Conservation (phyloP, 176 grass and related monocot genomes). For the Puccinellia tenuiflora region DNA sequence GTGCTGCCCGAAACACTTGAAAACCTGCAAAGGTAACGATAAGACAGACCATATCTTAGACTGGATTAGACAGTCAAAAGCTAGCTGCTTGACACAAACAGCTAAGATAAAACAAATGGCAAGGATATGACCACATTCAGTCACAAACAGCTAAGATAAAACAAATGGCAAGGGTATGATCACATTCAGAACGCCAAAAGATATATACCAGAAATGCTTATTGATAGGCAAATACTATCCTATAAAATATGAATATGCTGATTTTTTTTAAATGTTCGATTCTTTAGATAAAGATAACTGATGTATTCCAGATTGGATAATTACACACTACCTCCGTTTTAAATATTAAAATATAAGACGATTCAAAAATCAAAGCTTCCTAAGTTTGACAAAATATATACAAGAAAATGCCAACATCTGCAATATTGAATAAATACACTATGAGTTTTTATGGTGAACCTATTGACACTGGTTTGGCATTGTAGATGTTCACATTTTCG, state of each 20-base stretch:
- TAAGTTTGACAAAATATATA: neutral
- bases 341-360: neutral
- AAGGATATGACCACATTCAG: neutral
- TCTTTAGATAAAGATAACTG: neutral
- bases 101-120: neutral
- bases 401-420: neutral
- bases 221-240: neutral
- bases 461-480: neutral
- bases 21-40: slow-evolving; percentile 23
- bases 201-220: neutral
- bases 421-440: neutral
- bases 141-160: neutral
- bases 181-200: neutral
- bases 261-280: neutral
- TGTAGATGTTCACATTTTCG: neutral
- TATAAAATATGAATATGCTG: neutral
- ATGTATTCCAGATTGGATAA: neutral
- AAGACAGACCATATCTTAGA: neutral
- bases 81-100: neutral
- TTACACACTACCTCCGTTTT: too few species aligned
- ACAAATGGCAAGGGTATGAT: neutral
- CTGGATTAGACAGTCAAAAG: neutral
- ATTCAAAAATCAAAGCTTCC: neutral
- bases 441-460: neutral
- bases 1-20: slow-evolving; percentile 51